These are phyloP conservation scores for Trichoderma atrobrunneum DNA, from an alignment of 2,329 filamentous ascomycete species.

Conservation along the genomic window DNA sequence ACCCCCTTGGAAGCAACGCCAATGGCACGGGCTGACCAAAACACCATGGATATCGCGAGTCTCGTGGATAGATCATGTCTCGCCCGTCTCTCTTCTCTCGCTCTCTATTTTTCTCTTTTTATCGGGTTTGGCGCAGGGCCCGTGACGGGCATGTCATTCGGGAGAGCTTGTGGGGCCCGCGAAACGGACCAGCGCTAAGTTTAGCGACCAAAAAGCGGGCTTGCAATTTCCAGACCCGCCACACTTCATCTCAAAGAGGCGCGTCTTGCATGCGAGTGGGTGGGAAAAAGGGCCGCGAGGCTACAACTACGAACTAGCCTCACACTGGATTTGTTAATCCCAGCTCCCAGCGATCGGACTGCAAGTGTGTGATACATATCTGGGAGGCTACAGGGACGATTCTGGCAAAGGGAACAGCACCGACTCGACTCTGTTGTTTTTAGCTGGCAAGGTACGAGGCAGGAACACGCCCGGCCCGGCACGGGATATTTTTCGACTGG, in stretches of 20 bases:
- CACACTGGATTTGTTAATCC: background rate
- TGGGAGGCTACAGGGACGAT: background rate
- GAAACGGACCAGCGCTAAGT: conserved; percentile 9
- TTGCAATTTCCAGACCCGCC: conserved; percentile 20
- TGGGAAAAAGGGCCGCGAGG: background rate
- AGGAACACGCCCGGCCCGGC: conserved; percentile 14
- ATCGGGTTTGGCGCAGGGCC: conserved; percentile 17
- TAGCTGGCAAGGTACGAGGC: conserved; percentile 10
- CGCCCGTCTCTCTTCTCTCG: background rate
- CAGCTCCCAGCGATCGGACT: conserved; percentile 7
- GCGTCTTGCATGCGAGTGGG: conserved; percentile 6
- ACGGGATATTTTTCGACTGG: background rate
- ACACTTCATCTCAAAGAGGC: conserved; percentile 4
- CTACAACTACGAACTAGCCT: conserved; percentile 1
- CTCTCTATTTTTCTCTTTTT: background rate
- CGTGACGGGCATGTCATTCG: conserved; percentile 22
- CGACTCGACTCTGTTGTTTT: background rate
- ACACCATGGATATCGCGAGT: conserved; percentile 7
- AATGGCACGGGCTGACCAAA: conserved; percentile 8
- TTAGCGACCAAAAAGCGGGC: conserved; percentile 19
- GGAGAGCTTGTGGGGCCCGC: conserved; percentile 16
- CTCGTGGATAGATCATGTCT: conserved; percentile 18
- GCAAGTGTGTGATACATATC: conserved; percentile 19
- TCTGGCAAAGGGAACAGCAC: conserved; percentile 6
- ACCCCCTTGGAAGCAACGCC: background rate